A percentile compares a stretch with the other conserved stretches of the same genome.
phyloP scores from a whole-genome alignment of 1,284 basidiomycete species.

The Pseudomicrostroma phylloplanum region DNA sequence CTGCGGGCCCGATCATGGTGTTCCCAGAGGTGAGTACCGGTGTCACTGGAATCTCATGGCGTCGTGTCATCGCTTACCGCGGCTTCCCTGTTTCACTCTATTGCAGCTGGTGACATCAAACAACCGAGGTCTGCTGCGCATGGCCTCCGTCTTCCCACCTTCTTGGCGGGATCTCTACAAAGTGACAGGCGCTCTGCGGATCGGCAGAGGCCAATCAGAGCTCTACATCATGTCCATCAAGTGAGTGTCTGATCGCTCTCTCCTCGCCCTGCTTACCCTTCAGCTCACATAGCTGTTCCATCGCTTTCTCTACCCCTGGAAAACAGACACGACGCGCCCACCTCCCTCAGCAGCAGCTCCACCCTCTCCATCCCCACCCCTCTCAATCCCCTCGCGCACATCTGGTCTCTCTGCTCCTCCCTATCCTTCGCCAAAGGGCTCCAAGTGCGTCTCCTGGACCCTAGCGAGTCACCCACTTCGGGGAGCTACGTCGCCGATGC shows the following conservation, averaged over 20 bases:
- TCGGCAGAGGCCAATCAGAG: constrained; percentile 12
- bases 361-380: constrained; percentile 8
- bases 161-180: constrained; percentile 11
- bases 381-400: constrained; percentile 2
- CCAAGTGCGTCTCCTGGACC: constrained; percentile 1
- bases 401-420: constrained; percentile 1
- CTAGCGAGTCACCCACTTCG: not conserved
- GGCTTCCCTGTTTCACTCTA: not conserved
- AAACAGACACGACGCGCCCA: constrained; percentile 7
- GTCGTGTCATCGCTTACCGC: not conserved
- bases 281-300: not conserved
- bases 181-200: constrained; percentile 9
- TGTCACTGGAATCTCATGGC: not conserved
- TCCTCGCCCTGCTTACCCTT: not conserved
- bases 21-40: constrained; percentile 6
- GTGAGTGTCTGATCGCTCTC: not conserved
- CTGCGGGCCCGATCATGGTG: constrained; percentile 1
- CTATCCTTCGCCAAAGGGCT: constrained; percentile 1
- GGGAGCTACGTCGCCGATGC: constrained; percentile 4
- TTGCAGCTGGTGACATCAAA: constrained; percentile 11
- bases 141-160: constrained; percentile 8
- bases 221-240: constrained; percentile 14
- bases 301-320: not conserved
- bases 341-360: not conserved
- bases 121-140: constrained; percentile 8